Evolutionary conservation across 768 basidiomycete genomes (phyloP).

Genomic region (Mycena latifolia): DNA sequence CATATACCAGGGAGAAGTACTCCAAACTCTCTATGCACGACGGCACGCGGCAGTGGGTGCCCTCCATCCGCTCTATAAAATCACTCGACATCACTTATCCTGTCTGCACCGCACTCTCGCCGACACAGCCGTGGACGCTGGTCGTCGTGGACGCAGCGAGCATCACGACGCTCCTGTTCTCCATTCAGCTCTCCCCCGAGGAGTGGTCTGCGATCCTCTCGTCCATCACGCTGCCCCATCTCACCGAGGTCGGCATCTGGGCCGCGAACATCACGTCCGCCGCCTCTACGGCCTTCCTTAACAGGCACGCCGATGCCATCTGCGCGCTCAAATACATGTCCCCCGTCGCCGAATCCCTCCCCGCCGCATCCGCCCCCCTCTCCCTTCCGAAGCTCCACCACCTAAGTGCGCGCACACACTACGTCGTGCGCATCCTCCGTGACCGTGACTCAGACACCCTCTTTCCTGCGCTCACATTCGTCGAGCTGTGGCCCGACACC

Average conservation of each 20-base stretch:
- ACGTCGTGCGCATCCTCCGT: slow-evolving; percentile 11
- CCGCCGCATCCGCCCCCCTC: neutral
- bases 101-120: neutral
- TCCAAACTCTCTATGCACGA: slow-evolving; percentile 23
- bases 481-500: slow-evolving; percentile 24
- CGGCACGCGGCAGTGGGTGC: slow-evolving; percentile 27
- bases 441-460: neutral
- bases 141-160: slow-evolving; percentile 7
- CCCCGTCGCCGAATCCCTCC: neutral
- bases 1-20: slow-evolving; percentile 15
- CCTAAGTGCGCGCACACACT: slow-evolving; percentile 25
- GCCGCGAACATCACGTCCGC: slow-evolving; percentile 12
- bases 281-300: slow-evolving; percentile 17
- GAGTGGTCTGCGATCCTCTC: slow-evolving; percentile 23
- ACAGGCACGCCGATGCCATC: slow-evolving; percentile 11
- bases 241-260: slow-evolving; percentile 19
- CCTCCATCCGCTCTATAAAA: slow-evolving; percentile 13
- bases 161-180: slow-evolving; percentile 14
- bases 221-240: slow-evolving; percentile 3
- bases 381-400: neutral
- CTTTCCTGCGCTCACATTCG: slow-evolving; percentile 3
- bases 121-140: slow-evolving; percentile 14
- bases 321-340: slow-evolving; percentile 27
- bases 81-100: slow-evolving; percentile 14
- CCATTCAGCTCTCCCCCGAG: slow-evolving; percentile 10